Evolutionary conservation across 805 yeast genomes (phyloP), one percentile per base, ranked within the genome.

Genomic region (Ogataea polymorpha): DNA sequence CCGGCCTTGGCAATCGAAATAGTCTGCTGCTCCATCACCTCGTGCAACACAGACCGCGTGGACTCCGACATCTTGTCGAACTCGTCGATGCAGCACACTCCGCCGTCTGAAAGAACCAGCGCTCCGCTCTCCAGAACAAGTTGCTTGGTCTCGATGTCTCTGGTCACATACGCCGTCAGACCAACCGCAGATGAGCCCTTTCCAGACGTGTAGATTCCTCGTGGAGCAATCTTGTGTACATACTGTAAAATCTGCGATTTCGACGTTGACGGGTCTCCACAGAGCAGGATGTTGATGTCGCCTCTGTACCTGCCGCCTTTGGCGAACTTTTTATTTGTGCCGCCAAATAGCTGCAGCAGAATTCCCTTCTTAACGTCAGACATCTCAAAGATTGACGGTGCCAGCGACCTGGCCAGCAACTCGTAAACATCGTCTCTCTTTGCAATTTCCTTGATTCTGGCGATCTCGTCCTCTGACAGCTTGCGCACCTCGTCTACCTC

Each of bases 181-280:
- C 99, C 99, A 36, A 93, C 99, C 0, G 99, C 99, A 23, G 99
- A 93, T 1, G 97, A 89, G 37, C 99, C 99, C 58, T 93, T 93
- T 64, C 99, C 99, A 1, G 97, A 90, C 4, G 99, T 93, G 65
- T 90, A 93, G 28, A 93, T 87, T 52, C 99, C 99, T 60, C 99
- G 75, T 32, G 99, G 99, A 1, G 99, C 95, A 52, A 93, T 93
- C 57, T 90, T 87, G 67, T 93, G 99, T 31, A 93, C 97, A 53
- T 93, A 93, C 58, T 89, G 95, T 50, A 93, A 71, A 33, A 93
- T 66, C 64, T 93, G 99, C 3, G 99, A 93, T 61, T 93, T 93
- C 10, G 97, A 82, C 2, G 99, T 93, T 8, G 98, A 91, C 1
- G 99, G 99, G 61, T 93, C 99, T 53, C 99, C 99, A 68, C 98